Evolutionary conservation across 345 rosid genomes (phyloP).

Genomic region (Eutrema heterophyllum): DNA sequence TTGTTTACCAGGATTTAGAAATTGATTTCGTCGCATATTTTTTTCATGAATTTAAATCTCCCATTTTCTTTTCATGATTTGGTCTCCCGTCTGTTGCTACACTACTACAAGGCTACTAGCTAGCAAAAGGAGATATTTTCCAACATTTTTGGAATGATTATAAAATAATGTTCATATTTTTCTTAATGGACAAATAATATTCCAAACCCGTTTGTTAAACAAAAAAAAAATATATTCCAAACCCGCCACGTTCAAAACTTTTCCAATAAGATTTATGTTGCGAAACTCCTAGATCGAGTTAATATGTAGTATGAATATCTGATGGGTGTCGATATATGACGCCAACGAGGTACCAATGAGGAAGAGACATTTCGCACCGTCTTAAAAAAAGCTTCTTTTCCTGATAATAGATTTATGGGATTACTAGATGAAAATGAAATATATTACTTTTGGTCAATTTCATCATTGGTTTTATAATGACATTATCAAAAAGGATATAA

Average conservation of each 20-base stretch:
- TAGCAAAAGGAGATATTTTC: neutral
- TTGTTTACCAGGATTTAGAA: neutral
- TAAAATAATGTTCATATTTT: neutral
- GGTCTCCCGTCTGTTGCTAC: neutral
- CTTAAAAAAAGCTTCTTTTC: slow-evolving; percentile 17
- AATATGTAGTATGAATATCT: neutral
- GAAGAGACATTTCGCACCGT: slow-evolving; percentile 24
- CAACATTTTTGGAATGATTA: neutral
- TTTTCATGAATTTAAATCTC: neutral
- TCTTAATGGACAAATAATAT: neutral
- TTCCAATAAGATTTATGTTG: too few relatives aligned
- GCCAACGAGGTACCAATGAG: slow-evolving; percentile 3
- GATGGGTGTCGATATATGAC: neutral
- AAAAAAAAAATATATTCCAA: too few relatives aligned
- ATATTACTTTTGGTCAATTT: slow-evolving; percentile 10
- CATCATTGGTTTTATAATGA: slow-evolving; percentile 18
- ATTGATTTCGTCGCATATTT: neutral
- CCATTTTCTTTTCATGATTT: neutral
- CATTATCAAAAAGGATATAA: slow-evolving; percentile 19
- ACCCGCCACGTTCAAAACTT: neutral
- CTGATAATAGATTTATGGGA: slow-evolving; percentile 10
- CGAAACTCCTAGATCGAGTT: neutral
- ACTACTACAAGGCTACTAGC: neutral
- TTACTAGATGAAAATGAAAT: slow-evolving; percentile 17
- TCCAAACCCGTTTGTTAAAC: neutral